phyloP scores from a whole-genome alignment of 2,329 filamentous ascomycete species.

The Fusarium caatingaense region DNA sequence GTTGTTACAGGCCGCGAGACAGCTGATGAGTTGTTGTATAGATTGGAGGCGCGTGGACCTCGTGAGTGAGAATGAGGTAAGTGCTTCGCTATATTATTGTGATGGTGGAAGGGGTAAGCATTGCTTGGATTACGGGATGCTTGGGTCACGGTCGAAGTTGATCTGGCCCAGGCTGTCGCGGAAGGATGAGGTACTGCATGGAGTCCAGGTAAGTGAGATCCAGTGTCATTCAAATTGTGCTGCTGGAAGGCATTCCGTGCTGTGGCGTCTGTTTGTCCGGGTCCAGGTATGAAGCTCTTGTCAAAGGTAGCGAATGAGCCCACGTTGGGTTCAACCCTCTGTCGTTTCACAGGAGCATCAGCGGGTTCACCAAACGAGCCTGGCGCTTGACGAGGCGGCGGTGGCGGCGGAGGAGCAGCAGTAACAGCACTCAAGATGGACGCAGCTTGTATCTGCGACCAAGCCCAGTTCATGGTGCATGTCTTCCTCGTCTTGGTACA shows the following conservation, averaged over 20 bases:
- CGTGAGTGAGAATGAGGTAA: conserved; percentile 7
- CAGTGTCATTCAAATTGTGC: background rate
- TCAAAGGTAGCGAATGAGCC: background rate
- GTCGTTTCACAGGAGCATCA: conserved; percentile 11
- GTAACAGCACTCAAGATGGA: conserved; percentile 19
- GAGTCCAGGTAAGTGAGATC: background rate
- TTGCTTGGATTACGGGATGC: background rate
- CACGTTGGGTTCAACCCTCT: background rate
- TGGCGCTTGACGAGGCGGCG: background rate
- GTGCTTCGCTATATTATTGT: background rate
- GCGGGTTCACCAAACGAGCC: background rate
- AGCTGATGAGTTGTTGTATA: conserved; percentile 11
- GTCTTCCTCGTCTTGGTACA: conserved; percentile 48
- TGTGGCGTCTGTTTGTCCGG: background rate
- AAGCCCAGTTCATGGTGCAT: conserved; percentile 47
- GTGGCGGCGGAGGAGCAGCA: conserved; percentile 1
- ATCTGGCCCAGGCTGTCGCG: background rate
- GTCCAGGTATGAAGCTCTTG: background rate
- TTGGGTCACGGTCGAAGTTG: background rate
- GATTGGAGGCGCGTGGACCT: background rate
- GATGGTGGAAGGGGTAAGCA: background rate
- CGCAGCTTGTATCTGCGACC: conserved; percentile 27
- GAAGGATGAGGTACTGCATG: background rate
- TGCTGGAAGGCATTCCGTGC: background rate
- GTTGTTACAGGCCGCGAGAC: background rate